Evolutionary conservation across 2,329 filamentous ascomycete genomes (phyloP), one percentile per base, ranked within the genome.

Genomic region (Ceratocystis alfenasii): DNA sequence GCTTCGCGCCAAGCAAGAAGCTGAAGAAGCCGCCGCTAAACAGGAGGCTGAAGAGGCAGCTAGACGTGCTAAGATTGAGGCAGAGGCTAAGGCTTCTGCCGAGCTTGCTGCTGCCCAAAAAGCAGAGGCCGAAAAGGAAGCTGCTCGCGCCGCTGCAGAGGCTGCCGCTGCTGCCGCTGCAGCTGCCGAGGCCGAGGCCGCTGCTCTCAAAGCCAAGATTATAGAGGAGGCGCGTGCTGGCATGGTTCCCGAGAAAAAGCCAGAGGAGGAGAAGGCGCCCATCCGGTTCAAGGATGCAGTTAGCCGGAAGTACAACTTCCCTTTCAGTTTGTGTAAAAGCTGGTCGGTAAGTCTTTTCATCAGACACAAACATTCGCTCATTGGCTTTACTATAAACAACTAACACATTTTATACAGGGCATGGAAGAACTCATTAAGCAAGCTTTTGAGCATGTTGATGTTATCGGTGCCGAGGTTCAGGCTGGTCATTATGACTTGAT

Each of bases 281-380:
- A 89, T 96, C 74, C 87, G 87, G 70, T 95, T 95, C 78, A 95
- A 95, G 76, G 92, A 96, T 73, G 91, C 91, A 0, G 85, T 96
- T 17, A 89, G 90, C 41, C 83, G 92, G 70, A 96, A 95, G 75
- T 96, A 95, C 74, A 94, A 85, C 75, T 96, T 96, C 72, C 92
- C 92, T 1, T 96, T 87, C 76, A 84, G 92, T 69, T 75, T 95
- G 36, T 96, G 91, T 75, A 84, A 86, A 72, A 94, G 87, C 2
- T 95, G 90, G 90, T 78, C 80, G 78, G 89, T 92, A 83, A 73
- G 84, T 81, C 65, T 17, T 30, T 33, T 50, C 15, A 33, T 33
- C 6, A 55, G 17, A 25, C 15, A 22, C 12, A 44, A 4, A 61
- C 25, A 48, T 64, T 10, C 12, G 8, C 6, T 17, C 5, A 8